phyloP scores from a whole-genome alignment of 192 early-diverging fungal species.

The Podila horticola region DNA sequence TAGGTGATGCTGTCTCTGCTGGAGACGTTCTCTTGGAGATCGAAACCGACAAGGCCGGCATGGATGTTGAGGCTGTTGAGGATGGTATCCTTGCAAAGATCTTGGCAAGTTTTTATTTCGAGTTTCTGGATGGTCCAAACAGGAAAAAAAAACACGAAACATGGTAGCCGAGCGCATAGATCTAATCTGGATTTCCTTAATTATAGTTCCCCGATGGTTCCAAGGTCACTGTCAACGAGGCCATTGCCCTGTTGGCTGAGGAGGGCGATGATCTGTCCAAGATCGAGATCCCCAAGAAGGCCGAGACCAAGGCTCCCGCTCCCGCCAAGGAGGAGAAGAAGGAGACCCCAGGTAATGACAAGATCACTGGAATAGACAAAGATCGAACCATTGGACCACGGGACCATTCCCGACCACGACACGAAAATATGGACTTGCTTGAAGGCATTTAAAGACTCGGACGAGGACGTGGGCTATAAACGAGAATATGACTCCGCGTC shows the following conservation, averaged over 20 bases:
- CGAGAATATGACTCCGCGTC: too few species aligned
- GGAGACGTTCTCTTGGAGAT: conserved; percentile 96
- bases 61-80: conserved; percentile 98
- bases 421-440: too few species aligned
- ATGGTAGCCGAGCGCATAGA: background rate
- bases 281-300: conserved; percentile 72
- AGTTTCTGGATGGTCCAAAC: background rate
- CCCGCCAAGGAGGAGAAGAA: conserved; percentile 52
- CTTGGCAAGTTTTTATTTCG: conserved; percentile 60
- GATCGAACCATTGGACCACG: background rate
- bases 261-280: conserved; percentile 87
- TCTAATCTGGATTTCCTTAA: background rate
- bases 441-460: too few species aligned
- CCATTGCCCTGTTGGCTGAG: conserved; percentile 89
- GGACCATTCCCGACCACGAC: too few species aligned
- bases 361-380: background rate
- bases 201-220: conserved; percentile 64
- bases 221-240: conserved; percentile 80
- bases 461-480: too few species aligned
- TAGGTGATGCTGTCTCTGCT: conserved; percentile 85
- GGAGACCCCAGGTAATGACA: conserved; percentile 23
- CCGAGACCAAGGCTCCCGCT: conserved; percentile 11
- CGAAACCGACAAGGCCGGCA: conserved; percentile 98
- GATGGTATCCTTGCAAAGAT: conserved; percentile 97
- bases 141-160: background rate